These are phyloP conservation scores for Colletotrichum viniferum DNA, from an alignment of 2,329 filamentous ascomycete genomes.

Conservation along the genomic window DNA sequence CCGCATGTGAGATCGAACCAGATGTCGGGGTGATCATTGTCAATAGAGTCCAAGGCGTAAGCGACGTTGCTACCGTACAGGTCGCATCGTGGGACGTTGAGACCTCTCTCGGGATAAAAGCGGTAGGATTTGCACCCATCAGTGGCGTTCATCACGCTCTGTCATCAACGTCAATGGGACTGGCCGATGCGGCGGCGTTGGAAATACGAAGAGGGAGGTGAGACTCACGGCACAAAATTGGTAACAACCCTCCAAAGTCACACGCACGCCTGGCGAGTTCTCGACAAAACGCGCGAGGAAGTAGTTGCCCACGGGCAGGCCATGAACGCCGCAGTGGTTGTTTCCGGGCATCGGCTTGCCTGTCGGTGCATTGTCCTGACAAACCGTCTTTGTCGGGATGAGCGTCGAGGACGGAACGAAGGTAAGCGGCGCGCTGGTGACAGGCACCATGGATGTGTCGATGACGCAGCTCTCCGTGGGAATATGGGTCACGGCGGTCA, in stretches of 20 bases:
- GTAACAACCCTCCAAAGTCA: slow-evolving; percentile 45
- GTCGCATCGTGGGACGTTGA: slow-evolving; percentile 36
- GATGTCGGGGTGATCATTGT: slow-evolving; percentile 29
- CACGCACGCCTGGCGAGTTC: slow-evolving; percentile 33
- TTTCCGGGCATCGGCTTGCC: slow-evolving; percentile 32
- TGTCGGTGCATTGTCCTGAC: slow-evolving; percentile 29
- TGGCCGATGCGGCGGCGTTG: neutral
- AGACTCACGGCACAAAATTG: slow-evolving; percentile 42
- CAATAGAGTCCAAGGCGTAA: slow-evolving; percentile 31
- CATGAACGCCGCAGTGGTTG: slow-evolving; percentile 44
- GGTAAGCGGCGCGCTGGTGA: slow-evolving; percentile 29
- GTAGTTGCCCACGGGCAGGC: slow-evolving; percentile 36
- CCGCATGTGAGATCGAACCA: slow-evolving; percentile 43
- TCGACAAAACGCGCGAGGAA: slow-evolving; percentile 43
- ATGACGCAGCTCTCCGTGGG: slow-evolving; percentile 29
- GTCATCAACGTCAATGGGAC: neutral
- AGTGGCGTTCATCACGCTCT: slow-evolving; percentile 35
- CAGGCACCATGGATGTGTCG: slow-evolving; percentile 36
- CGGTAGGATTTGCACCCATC: slow-evolving; percentile 40
- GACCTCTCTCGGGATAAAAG: slow-evolving; percentile 34
- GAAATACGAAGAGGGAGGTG: neutral
- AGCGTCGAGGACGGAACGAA: slow-evolving; percentile 27
- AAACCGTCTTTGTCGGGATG: slow-evolving; percentile 35
- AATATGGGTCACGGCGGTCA: neutral
- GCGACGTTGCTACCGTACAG: slow-evolving; percentile 38